Percentiles rank a stretch among this genome's conserved stretches.
phyloP scores from a whole-genome alignment of 306 rosid genomes.

The Oemleria cerasiformis region DNA sequence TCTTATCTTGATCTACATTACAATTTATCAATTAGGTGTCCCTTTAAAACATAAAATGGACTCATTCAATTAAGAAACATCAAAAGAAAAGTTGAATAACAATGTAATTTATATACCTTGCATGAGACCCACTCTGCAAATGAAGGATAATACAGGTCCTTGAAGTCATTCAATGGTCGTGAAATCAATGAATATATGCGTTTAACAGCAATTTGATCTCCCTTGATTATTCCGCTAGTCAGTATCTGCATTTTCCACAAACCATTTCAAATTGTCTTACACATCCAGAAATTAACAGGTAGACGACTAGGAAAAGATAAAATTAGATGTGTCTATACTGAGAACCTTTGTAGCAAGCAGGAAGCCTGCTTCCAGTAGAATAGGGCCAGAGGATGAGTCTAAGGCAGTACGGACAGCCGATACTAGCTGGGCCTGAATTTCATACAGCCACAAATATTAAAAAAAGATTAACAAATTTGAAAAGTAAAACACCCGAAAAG shows the following conservation, averaged over 20 bases:
- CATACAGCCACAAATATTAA: conserved; percentile 33
- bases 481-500: background rate
- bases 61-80: background rate
- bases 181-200: conserved; percentile 90
- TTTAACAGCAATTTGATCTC: conserved; percentile 84
- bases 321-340: conserved; percentile 5
- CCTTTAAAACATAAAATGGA: background rate
- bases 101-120: conserved; percentile 50
- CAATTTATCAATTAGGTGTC: conserved; percentile 10
- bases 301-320: conserved; percentile 17
- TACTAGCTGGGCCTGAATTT: conserved; percentile 81
- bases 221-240: conserved; percentile 90
- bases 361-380: conserved; percentile 92
- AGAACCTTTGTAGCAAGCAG: conserved; percentile 94
- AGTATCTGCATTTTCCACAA: conserved; percentile 59
- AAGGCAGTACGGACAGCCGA: conserved; percentile 95
- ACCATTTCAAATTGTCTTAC: conserved; percentile 7
- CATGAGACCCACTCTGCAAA: conserved; percentile 99
- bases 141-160: conserved; percentile 94
- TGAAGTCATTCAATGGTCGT: conserved; percentile 78
- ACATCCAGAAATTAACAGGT: background rate
- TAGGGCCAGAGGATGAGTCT: conserved; percentile 86
- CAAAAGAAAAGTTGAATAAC: conserved; percentile 6
- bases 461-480: conserved; percentile 23
- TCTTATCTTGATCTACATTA: conserved; percentile 78